A percentile compares a stretch with the other conserved stretches of the same genome.
phyloP scores from a whole-genome alignment of 768 basidiomycete species.

The Kondoa malvinella region DNA sequence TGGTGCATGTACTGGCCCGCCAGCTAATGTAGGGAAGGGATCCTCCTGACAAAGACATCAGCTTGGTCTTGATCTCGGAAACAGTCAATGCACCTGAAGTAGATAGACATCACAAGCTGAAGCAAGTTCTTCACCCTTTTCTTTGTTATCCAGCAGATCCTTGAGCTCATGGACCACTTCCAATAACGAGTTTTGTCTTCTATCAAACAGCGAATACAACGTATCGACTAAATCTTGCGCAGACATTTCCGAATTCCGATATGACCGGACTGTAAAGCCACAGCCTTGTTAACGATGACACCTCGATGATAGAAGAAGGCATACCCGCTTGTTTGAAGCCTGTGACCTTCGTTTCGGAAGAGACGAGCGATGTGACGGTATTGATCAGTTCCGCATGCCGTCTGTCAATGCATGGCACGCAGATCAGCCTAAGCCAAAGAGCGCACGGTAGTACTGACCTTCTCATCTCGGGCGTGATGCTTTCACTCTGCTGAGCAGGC shows the following conservation, averaged over 20 bases:
- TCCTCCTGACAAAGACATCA: background rate
- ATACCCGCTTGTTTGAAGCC: slow-evolving; percentile 29
- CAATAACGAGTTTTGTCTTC: slow-evolving; percentile 53
- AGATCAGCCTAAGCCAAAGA: background rate
- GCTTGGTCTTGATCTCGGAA: background rate
- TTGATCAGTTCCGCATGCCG: slow-evolving; percentile 49
- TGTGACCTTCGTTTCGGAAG: slow-evolving; percentile 32
- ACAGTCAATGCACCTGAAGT: slow-evolving; percentile 45
- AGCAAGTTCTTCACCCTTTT: slow-evolving; percentile 61
- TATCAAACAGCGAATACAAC: slow-evolving; percentile 60
- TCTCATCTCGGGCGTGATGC: slow-evolving; percentile 2
- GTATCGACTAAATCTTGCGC: slow-evolving; percentile 75
- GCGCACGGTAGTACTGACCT: background rate
- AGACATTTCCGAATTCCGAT: slow-evolving; percentile 54
- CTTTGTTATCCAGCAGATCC: slow-evolving; percentile 63
- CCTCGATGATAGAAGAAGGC: slow-evolving; percentile 39
- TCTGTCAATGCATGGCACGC: slow-evolving; percentile 33
- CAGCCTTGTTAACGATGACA: no score
- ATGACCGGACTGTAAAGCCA: slow-evolving; percentile 60
- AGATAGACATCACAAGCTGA: slow-evolving; percentile 68
- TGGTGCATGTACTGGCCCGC: background rate
- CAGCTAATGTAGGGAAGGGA: slow-evolving; percentile 14
- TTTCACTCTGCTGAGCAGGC: slow-evolving; percentile 9
- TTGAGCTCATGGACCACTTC: slow-evolving; percentile 38
- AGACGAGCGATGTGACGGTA: slow-evolving; percentile 39